phyloP scores from a whole-genome alignment of 108 stramenopile species.

The Cyclotella baltica region DNA sequence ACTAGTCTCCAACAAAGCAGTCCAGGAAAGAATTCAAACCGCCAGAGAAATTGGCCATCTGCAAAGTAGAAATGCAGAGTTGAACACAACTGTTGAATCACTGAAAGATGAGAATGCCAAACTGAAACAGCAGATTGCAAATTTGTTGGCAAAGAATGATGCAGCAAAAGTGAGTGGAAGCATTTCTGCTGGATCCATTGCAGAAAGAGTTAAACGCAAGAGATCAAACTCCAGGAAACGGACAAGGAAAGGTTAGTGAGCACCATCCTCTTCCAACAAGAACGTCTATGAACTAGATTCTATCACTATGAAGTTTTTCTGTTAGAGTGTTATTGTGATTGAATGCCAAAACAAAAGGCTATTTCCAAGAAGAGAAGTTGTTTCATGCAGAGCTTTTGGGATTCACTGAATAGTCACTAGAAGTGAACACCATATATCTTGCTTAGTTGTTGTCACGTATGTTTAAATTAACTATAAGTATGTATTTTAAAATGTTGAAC shows the following conservation, averaged over 20 bases:
- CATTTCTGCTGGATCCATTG: conserved; percentile 16
- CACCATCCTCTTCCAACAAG: too few species aligned
- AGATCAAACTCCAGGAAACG: conserved; percentile 14
- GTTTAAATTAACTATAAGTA: too few species aligned
- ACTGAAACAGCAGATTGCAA: conserved; percentile 18
- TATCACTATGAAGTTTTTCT: too few species aligned
- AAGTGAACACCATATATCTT: too few species aligned
- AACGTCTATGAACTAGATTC: too few species aligned
- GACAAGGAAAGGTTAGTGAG: conserved; percentile 1
- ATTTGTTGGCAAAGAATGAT: conserved; percentile 15
- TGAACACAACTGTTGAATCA: conserved; percentile 12
- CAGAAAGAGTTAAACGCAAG: conserved; percentile 18
- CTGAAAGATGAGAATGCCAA: conserved; percentile 15
- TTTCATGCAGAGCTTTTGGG: too few species aligned
- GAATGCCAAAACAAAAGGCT: too few species aligned
- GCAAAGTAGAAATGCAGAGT: neutral
- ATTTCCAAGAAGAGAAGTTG: too few species aligned
- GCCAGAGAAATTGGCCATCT: conserved; percentile 4
- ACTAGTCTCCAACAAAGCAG: conserved; percentile 4
- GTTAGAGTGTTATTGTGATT: too few species aligned
- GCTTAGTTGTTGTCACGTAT: too few species aligned
- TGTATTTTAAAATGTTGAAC: too few species aligned
- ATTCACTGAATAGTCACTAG: too few species aligned
- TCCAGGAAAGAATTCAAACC: conserved; percentile 19
- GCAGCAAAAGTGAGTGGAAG: neutral